These are phyloP conservation scores for Fonsecaea nubica DNA, from an alignment of 2,329 filamentous ascomycete species.

Conservation along the genomic window DNA sequence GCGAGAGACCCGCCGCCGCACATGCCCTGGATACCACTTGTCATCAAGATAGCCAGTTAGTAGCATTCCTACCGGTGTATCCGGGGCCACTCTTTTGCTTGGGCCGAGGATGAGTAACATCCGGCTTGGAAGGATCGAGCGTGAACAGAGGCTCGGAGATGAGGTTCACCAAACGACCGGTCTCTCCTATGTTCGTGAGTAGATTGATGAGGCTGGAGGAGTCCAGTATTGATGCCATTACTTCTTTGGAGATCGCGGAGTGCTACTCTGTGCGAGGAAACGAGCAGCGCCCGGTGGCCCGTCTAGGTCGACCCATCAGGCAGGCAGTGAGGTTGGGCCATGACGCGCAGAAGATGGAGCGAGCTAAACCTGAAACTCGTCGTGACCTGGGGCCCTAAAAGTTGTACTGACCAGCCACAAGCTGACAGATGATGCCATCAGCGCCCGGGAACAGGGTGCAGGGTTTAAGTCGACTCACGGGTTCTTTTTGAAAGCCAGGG, in stretches of 20 bases:
- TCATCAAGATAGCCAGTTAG: background rate
- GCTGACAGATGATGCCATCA: slow-evolving; percentile 32
- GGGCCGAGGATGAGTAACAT: background rate
- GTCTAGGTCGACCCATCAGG: background rate
- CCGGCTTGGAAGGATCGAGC: background rate
- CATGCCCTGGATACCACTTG: background rate
- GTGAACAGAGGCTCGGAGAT: background rate
- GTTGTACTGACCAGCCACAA: slow-evolving; percentile 31
- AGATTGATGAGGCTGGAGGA: slow-evolving; percentile 3
- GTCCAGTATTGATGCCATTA: background rate
- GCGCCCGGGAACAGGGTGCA: slow-evolving; percentile 3
- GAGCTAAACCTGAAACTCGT: slow-evolving; percentile 27
- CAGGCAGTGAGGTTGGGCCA: slow-evolving; percentile 17
- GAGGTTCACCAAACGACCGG: background rate
- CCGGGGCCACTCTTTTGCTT: background rate
- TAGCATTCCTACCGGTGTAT: background rate
- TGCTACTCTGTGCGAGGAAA: background rate
- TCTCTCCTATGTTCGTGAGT: background rate
- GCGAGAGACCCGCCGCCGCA: background rate
- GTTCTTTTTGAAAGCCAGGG: background rate
- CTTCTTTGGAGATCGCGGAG: background rate
- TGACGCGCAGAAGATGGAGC: slow-evolving; percentile 33
- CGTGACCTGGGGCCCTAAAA: slow-evolving; percentile 11
- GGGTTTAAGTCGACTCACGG: slow-evolving; percentile 11
- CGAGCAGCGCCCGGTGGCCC: background rate